A percentile compares a stretch with the other conserved stretches of the same genome.
phyloP scores from a whole-genome alignment of 2,329 filamentous ascomycete genomes.

The Aspergillus vadensis region DNA sequence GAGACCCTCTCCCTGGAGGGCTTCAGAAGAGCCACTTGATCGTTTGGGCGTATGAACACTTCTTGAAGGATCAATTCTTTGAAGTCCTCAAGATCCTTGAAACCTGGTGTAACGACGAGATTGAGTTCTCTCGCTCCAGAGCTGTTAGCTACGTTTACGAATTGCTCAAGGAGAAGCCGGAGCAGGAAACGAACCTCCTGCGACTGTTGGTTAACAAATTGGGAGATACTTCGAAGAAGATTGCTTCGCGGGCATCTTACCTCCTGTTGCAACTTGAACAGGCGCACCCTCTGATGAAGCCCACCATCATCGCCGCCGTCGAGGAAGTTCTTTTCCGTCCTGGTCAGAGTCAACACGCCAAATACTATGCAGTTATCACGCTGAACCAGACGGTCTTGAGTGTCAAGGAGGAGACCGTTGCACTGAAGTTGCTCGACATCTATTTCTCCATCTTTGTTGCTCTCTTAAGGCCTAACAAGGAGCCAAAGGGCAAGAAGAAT shows the following conservation, averaged over 20 bases:
- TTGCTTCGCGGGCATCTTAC: slow-evolving; percentile 90
- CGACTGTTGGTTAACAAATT: slow-evolving; percentile 94
- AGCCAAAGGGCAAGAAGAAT: slow-evolving; percentile 34
- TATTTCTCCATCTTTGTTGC: slow-evolving; percentile 90
- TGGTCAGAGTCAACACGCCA: slow-evolving; percentile 82
- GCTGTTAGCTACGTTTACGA: slow-evolving; percentile 91
- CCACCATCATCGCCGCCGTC: slow-evolving; percentile 77
- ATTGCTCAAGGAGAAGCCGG: slow-evolving; percentile 89
- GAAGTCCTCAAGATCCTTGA: slow-evolving; percentile 90
- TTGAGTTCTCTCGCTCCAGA: slow-evolving; percentile 86
- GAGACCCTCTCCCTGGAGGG: slow-evolving; percentile 71
- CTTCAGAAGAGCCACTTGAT: slow-evolving; percentile 78
- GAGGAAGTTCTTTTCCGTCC: slow-evolving; percentile 89
- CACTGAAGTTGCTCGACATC: slow-evolving; percentile 78
- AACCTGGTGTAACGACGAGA: slow-evolving; percentile 90
- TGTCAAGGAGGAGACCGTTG: slow-evolving; percentile 76
- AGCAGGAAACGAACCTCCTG: slow-evolving; percentile 93
- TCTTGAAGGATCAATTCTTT: slow-evolving; percentile 92
- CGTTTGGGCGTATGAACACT: slow-evolving; percentile 90
- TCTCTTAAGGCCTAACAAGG: slow-evolving; percentile 66
- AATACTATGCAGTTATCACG: slow-evolving; percentile 95
- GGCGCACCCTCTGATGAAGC: slow-evolving; percentile 91
- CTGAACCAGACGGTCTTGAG: slow-evolving; percentile 95
- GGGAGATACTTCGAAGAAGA: slow-evolving; percentile 92
- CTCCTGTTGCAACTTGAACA: slow-evolving; percentile 88